Conservation (phyloP, 345 rosid genomes). For the Passiflora organensis region DNA sequence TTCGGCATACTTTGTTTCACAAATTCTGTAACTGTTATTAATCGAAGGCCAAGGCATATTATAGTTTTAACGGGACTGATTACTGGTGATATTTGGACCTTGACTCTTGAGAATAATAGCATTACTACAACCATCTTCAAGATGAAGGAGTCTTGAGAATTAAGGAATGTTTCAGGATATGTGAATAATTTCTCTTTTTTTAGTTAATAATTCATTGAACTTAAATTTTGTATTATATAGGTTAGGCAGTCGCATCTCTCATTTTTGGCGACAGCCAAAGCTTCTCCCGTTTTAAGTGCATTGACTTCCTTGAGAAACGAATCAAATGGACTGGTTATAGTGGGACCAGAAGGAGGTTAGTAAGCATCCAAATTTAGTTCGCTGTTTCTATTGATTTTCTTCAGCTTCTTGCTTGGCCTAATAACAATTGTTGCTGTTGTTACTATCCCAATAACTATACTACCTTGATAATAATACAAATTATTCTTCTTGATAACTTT, state of each 20-base stretch:
- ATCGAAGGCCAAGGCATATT: too few relatives aligned
- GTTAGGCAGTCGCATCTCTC: slow-evolving; percentile 59
- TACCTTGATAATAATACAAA: too few relatives aligned
- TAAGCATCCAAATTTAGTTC: background rate
- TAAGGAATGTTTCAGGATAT: background rate
- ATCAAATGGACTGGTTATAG: slow-evolving; percentile 53
- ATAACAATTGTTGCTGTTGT: too few relatives aligned
- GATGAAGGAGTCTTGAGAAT: background rate
- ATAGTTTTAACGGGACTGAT: too few relatives aligned
- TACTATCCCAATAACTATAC: too few relatives aligned
- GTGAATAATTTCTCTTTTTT: background rate
- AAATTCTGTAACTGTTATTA: too few relatives aligned
- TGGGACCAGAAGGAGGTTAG: slow-evolving; percentile 94
- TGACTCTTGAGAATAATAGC: too few relatives aligned
- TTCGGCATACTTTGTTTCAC: background rate
- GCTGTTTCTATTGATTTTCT: background rate
- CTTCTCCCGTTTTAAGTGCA: slow-evolving; percentile 58
- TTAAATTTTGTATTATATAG: slow-evolving; percentile 25
- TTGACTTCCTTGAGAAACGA: slow-evolving; percentile 41
- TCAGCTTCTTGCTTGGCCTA: background rate
- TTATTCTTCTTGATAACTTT: too few relatives aligned
- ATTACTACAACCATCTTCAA: too few relatives aligned
- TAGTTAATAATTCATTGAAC: background rate
- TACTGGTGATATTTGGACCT: too few relatives aligned
- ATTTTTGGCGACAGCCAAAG: slow-evolving; percentile 75